Evolutionary conservation across 2,329 filamentous ascomycete species (phyloP).

Genomic region (Botrytis medusae): DNA sequence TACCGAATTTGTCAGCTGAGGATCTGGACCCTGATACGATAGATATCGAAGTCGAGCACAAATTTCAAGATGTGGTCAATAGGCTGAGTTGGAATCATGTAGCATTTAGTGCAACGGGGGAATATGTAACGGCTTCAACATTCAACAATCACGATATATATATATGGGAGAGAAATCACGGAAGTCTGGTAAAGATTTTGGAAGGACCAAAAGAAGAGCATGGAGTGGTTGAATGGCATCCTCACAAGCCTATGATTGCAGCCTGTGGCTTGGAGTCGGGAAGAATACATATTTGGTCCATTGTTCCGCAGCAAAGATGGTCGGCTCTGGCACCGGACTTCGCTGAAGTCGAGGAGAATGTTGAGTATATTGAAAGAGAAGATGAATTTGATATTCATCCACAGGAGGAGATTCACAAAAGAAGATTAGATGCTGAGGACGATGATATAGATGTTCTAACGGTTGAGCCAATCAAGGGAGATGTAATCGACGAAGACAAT

Average conservation of each 20-base stretch:
- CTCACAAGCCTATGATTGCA: slow-evolving; percentile 79
- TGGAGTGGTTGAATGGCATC: slow-evolving; percentile 97
- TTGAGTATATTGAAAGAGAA: slow-evolving; percentile 91
- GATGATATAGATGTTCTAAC: slow-evolving; percentile 90
- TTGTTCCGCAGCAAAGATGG: slow-evolving; percentile 94
- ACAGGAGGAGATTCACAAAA: slow-evolving; percentile 89
- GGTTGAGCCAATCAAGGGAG: slow-evolving; percentile 63
- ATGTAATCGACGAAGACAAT: slow-evolving; percentile 55
- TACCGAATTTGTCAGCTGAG: slow-evolving; percentile 71
- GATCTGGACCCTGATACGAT: slow-evolving; percentile 82
- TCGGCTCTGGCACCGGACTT: slow-evolving; percentile 96
- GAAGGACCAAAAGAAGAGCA: slow-evolving; percentile 97
- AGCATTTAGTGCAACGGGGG: slow-evolving; percentile 88
- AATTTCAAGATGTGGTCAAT: slow-evolving; percentile 97
- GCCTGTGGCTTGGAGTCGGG: slow-evolving; percentile 92
- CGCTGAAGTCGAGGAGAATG: slow-evolving; percentile 95
- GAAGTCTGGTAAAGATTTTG: slow-evolving; percentile 92
- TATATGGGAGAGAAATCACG: slow-evolving; percentile 93
- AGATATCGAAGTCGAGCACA: slow-evolving; percentile 89
- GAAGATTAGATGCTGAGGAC: slow-evolving; percentile 86
- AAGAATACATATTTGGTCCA: slow-evolving; percentile 93
- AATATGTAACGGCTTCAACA: slow-evolving; percentile 94
- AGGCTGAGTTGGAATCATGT: slow-evolving; percentile 95
- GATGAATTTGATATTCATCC: slow-evolving; percentile 99
- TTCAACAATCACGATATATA: slow-evolving; percentile 99